Base-by-base conservation (phyloP, 768 basidiomycete genomes). In the Termitomyces sp. region DNA sequence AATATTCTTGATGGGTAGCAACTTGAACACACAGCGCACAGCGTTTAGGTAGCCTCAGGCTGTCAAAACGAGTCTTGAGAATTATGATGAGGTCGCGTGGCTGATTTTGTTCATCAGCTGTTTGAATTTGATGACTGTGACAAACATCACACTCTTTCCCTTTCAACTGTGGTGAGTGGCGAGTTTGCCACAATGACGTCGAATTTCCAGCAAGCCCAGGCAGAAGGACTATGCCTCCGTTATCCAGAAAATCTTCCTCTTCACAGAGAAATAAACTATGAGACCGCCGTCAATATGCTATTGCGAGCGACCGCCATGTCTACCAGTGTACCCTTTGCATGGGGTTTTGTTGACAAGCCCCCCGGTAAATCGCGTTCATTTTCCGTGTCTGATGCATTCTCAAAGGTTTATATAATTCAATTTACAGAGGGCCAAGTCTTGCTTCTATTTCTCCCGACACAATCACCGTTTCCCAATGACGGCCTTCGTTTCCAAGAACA, bases 291-390 rank as follows among this genome's bases (percentile, higher is more conserved):
- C 15, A 77, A 73, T 49, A 83, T 91, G 79, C 81, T 93, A 14
- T 48, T 81, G 2, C 83, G 86, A 54, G 89, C 84, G n/a, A 74
- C 81, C 10, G 73, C 77, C 15, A 73, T 86, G 58, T 82, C 91
- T 4, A 77, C 79, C 48, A 82, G 71, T 15, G 73, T 83, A 20
- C 89, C 91, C 3, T 93, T 89, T 68, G 67, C 76, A 6, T 92
- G 90, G 87, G 77, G 83, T 2, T 93, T 84, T 66, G 83, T 94
- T 40, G 92, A 94, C 79, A 89, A 88, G 65, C 91, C 91, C 37
- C 66, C 74, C 66, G 91, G 91, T 90, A 58, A 58, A 84, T 73
- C 49, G 38, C 56, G 8, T 56, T 48, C 36, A 55, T 20, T 51
- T 56, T 58, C 31, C 31, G 45, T 15, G 45, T 3, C 1, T 45